Evolutionary conservation across 2,329 filamentous ascomycete genomes (phyloP).

Genomic region (Arachnomyces sp.): DNA sequence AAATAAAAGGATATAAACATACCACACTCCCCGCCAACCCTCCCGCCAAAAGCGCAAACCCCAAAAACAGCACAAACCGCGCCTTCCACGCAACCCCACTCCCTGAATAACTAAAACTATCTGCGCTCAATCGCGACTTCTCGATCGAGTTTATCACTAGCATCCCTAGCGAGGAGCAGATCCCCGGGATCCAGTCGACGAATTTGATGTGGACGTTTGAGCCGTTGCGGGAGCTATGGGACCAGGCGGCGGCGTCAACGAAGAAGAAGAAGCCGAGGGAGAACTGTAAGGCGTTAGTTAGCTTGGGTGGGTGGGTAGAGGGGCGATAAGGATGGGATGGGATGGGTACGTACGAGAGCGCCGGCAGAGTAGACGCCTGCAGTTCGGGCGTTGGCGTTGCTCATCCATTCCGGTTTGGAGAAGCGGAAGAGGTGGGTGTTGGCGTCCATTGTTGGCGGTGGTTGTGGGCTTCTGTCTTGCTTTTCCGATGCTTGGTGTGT

Average conservation of each 20-base stretch:
- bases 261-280: slow-evolving; percentile 63
- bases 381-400: slow-evolving; percentile 56
- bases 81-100: slow-evolving; percentile 65
- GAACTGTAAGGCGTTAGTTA: slow-evolving; percentile 43
- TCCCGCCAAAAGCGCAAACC: slow-evolving; percentile 62
- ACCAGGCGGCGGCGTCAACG: slow-evolving; percentile 59
- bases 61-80: slow-evolving; percentile 59
- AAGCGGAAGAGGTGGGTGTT: slow-evolving; percentile 59
- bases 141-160: slow-evolving; percentile 66
- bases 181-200: slow-evolving; percentile 64
- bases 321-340: slow-evolving; percentile 2
- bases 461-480: background rate
- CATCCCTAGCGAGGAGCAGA: slow-evolving; percentile 63
- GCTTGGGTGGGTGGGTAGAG: background rate
- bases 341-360: slow-evolving; percentile 48
- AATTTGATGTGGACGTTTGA: slow-evolving; percentile 59
- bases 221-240: slow-evolving; percentile 54
- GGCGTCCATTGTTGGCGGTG: slow-evolving; percentile 27
- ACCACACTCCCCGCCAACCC: slow-evolving; percentile 59
- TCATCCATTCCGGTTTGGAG: slow-evolving; percentile 59
- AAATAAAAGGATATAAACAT: slow-evolving; percentile 19
- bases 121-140: slow-evolving; percentile 56
- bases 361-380: slow-evolving; percentile 60
- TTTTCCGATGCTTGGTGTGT: background rate
- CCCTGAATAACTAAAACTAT: slow-evolving; percentile 58